Evolutionary conservation across 1,139 yeast species (phyloP), one percentile per base, ranked within the genome.

Genomic region (Saccharomyces hybrid): DNA sequence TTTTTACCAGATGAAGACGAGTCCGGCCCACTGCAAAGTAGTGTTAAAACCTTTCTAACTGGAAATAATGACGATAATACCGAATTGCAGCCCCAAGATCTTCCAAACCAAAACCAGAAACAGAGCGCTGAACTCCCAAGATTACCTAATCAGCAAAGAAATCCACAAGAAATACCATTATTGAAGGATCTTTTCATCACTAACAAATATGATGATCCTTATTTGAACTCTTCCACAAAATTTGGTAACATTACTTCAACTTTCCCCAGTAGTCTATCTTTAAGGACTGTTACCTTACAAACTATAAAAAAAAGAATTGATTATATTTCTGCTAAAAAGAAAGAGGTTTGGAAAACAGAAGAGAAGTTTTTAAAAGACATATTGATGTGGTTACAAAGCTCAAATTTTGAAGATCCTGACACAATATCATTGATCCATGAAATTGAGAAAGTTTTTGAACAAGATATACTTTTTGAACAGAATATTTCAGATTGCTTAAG

Each of bases 361-460:
- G 58, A 58, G 41, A 64, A 62, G 49, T 61, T 66, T 31, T 50
- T 65, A 5, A 55, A 55, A 21, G 67, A 66, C 49, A 47, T 66
- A 34, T 52, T 54, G 11, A 48, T 56, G 16, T 67, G 70, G 70
- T 59, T 63, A 32, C 58, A 62, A 28, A 61, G 60, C 42, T 55
- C 61, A 3, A 51, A 61, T 11, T 53, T 61, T 9, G 60, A 58
- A 26, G 61, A 62, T 9, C 57, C 56, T 6, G 65, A 63, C 21
- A 59, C 62, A 16, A 48, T 59, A 41, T 51, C 50, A 2, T 52
- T 66, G 11, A 58, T 64, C 0, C 56, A 56, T 26, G 67, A 64
- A 47, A 54, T 67, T 5, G 61, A 61, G 42, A 54, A 51, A 4
- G 48, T 67, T n/a, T 63, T 67, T 38, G 59, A 57, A 11, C 60